These are phyloP conservation scores for Sarcocystis neurona DNA, from an alignment of 169 alveolate species.

Conservation along the genomic window DNA sequence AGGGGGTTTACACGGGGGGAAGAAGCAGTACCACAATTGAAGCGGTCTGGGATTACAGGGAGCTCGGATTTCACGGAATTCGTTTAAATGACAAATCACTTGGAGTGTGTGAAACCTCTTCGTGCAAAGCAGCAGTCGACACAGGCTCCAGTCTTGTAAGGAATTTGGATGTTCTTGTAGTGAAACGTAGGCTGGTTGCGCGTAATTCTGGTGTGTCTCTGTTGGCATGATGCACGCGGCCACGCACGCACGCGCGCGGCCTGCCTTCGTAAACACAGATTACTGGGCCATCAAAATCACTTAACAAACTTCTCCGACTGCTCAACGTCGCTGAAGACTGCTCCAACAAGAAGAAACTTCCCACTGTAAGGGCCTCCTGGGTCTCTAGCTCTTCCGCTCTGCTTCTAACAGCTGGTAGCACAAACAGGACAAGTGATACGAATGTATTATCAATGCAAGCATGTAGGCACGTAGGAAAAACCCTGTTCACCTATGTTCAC, in stretches of 20 bases:
- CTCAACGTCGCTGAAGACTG: slow-evolving; percentile 78
- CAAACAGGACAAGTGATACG: too few relatives aligned
- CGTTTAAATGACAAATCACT: slow-evolving; percentile 76
- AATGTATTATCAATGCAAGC: too few relatives aligned
- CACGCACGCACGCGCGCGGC: too few relatives aligned
- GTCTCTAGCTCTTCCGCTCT: not conserved
- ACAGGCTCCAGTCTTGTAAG: slow-evolving; percentile 87
- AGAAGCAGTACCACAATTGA: not conserved
- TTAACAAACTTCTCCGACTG: slow-evolving; percentile 75
- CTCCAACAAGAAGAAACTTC: slow-evolving; percentile 75
- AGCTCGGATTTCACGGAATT: slow-evolving; percentile 80
- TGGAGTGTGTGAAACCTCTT: slow-evolving; percentile 68
- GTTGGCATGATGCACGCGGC: too few relatives aligned
- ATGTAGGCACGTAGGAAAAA: too few relatives aligned
- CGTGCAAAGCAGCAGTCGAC: slow-evolving; percentile 90
- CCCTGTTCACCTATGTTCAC: too few relatives aligned
- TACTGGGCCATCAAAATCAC: slow-evolving; percentile 83
- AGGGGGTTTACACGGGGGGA: not conserved
- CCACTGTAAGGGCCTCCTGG: slow-evolving; percentile 61
- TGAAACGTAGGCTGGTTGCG: too few relatives aligned
- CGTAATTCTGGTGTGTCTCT: too few relatives aligned
- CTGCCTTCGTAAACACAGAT: slow-evolving; percentile 62
- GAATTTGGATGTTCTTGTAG: not conserved
- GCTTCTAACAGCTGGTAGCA: too few relatives aligned
- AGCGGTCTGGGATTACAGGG: slow-evolving; percentile 81